Percentiles rank a stretch among this genome's conserved stretches.
phyloP scores from a whole-genome alignment of 2,329 filamentous ascomycete species.

The Clathrospora elynae region DNA sequence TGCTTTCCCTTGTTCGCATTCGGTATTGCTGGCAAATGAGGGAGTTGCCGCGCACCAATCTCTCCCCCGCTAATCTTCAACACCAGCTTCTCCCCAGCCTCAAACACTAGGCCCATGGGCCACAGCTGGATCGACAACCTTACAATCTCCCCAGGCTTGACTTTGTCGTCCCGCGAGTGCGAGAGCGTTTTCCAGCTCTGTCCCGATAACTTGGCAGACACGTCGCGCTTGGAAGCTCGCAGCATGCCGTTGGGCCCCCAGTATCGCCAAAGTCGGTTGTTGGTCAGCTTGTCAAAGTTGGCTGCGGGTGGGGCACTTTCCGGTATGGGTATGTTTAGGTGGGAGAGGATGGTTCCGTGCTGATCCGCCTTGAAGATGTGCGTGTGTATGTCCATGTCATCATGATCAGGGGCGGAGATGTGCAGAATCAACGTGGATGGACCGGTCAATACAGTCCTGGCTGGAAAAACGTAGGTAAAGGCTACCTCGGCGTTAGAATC shows the following conservation, averaged over 20 bases:
- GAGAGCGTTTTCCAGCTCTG: not conserved
- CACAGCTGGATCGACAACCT: conserved; percentile 9
- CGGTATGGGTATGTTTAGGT: conserved; percentile 52
- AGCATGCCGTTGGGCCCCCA: conserved; percentile 18
- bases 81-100: conserved; percentile 8
- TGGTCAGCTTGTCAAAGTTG: not conserved
- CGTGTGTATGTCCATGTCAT: conserved; percentile 48
- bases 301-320: not conserved
- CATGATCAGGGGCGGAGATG: conserved; percentile 48
- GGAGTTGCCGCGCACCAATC: not conserved
- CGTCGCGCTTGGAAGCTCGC: conserved; percentile 9
- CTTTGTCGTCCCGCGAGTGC: not conserved
- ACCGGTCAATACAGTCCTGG: not conserved
- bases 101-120: conserved; percentile 13
- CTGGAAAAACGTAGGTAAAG: conserved; percentile 2
- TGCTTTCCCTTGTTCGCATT: conserved; percentile 1
- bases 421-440: conserved; percentile 39
- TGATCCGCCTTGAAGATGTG: conserved; percentile 19
- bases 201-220: not conserved
- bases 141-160: conserved; percentile 2
- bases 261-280: conserved; percentile 8
- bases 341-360: conserved; percentile 48
- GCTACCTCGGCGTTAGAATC: too few species aligned
- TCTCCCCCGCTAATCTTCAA: not conserved
- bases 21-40: not conserved